phyloP scores from a whole-genome alignment of 176 grass and related monocot genomes.

The Secale cereale region DNA sequence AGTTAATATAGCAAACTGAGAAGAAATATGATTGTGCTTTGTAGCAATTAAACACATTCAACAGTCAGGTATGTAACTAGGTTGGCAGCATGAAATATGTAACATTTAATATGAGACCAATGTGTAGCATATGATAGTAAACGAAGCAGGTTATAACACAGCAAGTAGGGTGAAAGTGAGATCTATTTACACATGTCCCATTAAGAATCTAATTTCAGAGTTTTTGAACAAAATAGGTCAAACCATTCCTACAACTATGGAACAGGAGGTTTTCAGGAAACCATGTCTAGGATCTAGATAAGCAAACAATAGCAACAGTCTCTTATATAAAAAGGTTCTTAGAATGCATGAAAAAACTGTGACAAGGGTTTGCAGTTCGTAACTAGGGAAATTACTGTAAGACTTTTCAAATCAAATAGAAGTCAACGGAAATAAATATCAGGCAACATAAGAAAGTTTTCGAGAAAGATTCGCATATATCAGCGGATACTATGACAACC shows the following conservation, averaged over 20 bases:
- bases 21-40: neutral
- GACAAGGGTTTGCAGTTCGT: neutral
- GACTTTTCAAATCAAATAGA: neutral
- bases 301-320: neutral
- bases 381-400: neutral
- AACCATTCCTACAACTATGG: neutral
- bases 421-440: neutral
- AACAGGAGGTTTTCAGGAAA: neutral
- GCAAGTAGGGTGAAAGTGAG: slow-evolving; percentile 2
- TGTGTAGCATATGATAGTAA: neutral
- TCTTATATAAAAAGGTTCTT: slow-evolving; percentile 2
- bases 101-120: neutral
- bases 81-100: slow-evolving; percentile 11
- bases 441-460: neutral
- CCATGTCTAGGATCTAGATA: neutral
- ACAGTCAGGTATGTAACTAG: neutral
- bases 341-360: neutral
- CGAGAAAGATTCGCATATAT: neutral
- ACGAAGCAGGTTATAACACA: neutral
- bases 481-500: slow-evolving; percentile 2
- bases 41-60: slow-evolving; percentile 23
- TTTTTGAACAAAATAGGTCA: neutral
- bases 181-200: neutral
- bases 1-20: slow-evolving; percentile 6
- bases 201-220: neutral